A percentile compares a stretch with the other conserved stretches of the same genome.
Conservation (phyloP, 495 filamentous ascomycete species). For the Annulohypoxylon stygium region DNA sequence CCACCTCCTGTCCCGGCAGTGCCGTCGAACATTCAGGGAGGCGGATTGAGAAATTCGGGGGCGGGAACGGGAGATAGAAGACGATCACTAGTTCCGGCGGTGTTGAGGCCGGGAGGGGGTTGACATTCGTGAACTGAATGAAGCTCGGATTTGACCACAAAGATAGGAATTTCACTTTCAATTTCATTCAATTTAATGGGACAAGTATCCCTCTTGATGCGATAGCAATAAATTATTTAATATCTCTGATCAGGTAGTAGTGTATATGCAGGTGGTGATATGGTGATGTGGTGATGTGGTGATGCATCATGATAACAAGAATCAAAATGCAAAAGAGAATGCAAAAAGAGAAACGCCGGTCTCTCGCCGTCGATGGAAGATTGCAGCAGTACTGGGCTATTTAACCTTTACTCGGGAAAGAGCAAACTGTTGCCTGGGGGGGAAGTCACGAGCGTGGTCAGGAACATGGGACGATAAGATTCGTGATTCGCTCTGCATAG, state of each 20-base stretch:
- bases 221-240: background rate
- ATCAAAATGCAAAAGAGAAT: no score
- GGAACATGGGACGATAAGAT: background rate
- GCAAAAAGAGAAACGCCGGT: no score
- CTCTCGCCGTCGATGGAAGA: no score
- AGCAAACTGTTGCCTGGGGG: background rate
- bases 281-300: no score
- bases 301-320: no score
- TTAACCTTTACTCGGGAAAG: background rate
- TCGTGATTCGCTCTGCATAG: background rate
- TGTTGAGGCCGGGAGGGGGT: slow-evolving; percentile 3
- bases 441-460: background rate
- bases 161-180: background rate
- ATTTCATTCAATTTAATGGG: background rate
- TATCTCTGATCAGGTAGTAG: background rate
- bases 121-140: background rate
- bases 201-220: background rate
- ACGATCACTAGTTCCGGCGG: background rate
- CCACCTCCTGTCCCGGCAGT: slow-evolving; percentile 6
- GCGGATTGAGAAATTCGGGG: background rate
- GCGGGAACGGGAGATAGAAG: background rate
- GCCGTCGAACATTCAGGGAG: background rate
- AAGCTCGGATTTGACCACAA: background rate
- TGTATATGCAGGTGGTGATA: no score
- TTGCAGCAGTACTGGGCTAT: background rate